Evolutionary conservation across 345 rosid genomes (phyloP), one percentile per base, ranked within the genome.

Genomic region (Citrus trifoliata): DNA sequence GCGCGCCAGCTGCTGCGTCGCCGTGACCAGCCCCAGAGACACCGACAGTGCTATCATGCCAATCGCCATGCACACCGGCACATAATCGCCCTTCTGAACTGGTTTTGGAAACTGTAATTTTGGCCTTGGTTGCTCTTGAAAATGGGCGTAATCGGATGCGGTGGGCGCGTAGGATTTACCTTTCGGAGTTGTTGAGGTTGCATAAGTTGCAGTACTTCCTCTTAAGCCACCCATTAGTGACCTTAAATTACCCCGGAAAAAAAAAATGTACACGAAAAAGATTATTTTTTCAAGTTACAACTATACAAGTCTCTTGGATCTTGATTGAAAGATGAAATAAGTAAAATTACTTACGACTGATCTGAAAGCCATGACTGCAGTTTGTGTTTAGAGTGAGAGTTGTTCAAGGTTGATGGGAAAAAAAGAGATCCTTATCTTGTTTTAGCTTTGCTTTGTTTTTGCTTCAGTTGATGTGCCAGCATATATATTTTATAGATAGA

Each of bases 11-110:
- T 96, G 93, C 46, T 79, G 97, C 85, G 71, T 85, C 35, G 83
- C 90, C 10, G 98, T 93, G 88, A 77, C 74, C 0, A 87, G 58
- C 24, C 94, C 99, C 10, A 96, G 83, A 0, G 82, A 27, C 21
- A 79, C 72, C 0, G 97, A 86, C 78, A 88, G 4, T 10, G 76
- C 28, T 40, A 91, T 84, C 86, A 90, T 46, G 21, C 93, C 96
- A 0, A 85, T 16, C 10, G 90, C 85, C 25, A 92, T 82, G 42
- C 79, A 86, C 1, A 91, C 78, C 0, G 93, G 92, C 6, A 64
- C 75, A 19, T 73, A 79, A 27, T 89, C 90, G 1, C 88, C 94
- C 78, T 74, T 88, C 12, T 69, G 67, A 2, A 77, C 70, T 48
- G 67, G 69, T 46, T 60, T 70, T 16, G 76, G 46, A 37, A 77